A percentile compares a stretch with the other conserved stretches of the same genome.
Conservation (phyloP, 2,329 filamentous ascomycete species). For the Corinectria fuckeliana region DNA sequence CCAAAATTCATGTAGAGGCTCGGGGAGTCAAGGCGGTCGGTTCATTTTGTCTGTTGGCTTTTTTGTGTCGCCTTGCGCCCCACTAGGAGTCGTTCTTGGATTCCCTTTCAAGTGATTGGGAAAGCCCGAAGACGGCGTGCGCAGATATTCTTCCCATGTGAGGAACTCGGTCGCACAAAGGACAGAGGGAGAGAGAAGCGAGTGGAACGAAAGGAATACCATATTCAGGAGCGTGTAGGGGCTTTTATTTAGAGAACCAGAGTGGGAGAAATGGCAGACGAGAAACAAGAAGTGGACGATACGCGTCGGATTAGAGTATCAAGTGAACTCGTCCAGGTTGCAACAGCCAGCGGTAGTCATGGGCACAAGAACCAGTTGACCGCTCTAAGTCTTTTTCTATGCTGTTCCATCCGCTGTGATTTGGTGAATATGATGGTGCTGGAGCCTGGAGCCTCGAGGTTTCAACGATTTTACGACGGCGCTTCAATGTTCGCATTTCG, state of each 20-base stretch:
- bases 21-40: slow-evolving; percentile 48
- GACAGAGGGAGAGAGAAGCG: not conserved
- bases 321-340: slow-evolving; percentile 41
- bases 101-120: slow-evolving; percentile 47
- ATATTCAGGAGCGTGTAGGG: slow-evolving; percentile 40
- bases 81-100: slow-evolving; percentile 35
- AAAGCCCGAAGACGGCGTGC: slow-evolving; percentile 30
- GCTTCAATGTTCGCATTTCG: not conserved
- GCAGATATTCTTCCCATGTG: slow-evolving; percentile 29
- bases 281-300: slow-evolving; percentile 23
- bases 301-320: slow-evolving; percentile 39
- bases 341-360: slow-evolving; percentile 23
- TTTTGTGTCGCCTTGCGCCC: slow-evolving; percentile 29
- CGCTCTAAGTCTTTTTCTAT: not conserved
- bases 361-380: slow-evolving; percentile 28
- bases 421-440: not conserved
- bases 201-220: slow-evolving; percentile 27
- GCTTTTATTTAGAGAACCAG: slow-evolving; percentile 28
- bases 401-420: not conserved
- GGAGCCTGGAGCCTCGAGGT: too few relatives aligned
- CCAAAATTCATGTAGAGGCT: slow-evolving; percentile 52
- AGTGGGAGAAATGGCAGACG: slow-evolving; percentile 23
- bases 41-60: slow-evolving; percentile 33
- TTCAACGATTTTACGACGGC: not conserved
- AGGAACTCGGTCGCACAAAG: slow-evolving; percentile 25